Evolutionary conservation across 345 rosid genomes (phyloP), one percentile per base, ranked within the genome.

Genomic region (Adansonia digitata): DNA sequence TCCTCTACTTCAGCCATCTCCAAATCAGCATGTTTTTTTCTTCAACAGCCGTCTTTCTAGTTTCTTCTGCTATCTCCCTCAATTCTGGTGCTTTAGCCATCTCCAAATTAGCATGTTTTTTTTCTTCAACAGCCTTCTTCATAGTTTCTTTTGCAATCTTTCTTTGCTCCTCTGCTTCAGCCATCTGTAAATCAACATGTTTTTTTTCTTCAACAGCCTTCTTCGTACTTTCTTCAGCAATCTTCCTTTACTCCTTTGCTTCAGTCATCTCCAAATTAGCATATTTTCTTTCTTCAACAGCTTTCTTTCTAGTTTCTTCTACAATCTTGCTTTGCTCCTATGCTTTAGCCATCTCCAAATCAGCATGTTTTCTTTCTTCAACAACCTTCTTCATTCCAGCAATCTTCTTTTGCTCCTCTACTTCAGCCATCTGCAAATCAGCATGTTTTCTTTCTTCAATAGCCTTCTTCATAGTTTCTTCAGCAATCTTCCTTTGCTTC

Each of bases 251-350:
- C 77, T 81, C 87, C 76, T 75, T 81, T 52, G 82, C 86, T 83
- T 86, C 87, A 45, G 74, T 86, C 80, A 78, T 84, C 80, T 85
- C 89, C 56, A 67, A 53, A 81, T 88, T 86, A 5, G 85, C 93
- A 63, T 75, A 75, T 73, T 87, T 80, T 76, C n/a, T 88, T 83
- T 87, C 92, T 75, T 81, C 84, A 49, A 40, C 64, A 65, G 79
- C 78, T 79, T 78, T 86, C 55, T 80, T 81, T 79, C n/a, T n/a
- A n/a, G 83, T 90, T 86, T 88, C 94, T 63, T 82, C 79, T 76
- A n/a, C n/a, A n/a, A n/a, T n/a, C n/a, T n/a, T n/a, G n/a, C n/a
- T n/a, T n/a, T n/a, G n/a, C n/a, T n/a, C n/a, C n/a, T n/a, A n/a
- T n/a, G n/a, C n/a, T n/a, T n/a, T n/a, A n/a, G n/a, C n/a, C n/a